phyloP scores from a whole-genome alignment of 78 protist genomes.

The Planoprotostelium fungivorum region DNA sequence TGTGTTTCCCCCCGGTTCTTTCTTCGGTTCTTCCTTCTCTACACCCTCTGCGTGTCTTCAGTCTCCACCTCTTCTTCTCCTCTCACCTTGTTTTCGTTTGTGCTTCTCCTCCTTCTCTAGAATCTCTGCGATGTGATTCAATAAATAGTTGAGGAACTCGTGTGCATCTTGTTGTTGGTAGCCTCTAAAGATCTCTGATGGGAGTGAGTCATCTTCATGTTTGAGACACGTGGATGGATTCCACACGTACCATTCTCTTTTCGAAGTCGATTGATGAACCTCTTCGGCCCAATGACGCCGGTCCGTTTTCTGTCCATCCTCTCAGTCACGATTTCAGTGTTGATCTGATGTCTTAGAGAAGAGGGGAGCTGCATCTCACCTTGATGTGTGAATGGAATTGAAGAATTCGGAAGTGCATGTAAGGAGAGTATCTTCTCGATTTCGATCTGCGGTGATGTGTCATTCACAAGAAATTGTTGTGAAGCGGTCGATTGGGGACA shows the following conservation, averaged over 20 bases:
- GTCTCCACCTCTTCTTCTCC: neutral
- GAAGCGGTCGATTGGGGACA: neutral
- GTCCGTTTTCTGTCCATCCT: conserved; percentile 55
- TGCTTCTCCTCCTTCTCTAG: conserved; percentile 24
- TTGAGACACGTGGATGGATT: neutral
- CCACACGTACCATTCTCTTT: conserved; percentile 55
- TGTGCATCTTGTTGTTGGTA: conserved; percentile 89
- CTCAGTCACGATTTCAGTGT: no score
- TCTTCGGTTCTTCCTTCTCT: neutral
- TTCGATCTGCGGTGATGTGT: conserved; percentile 2
- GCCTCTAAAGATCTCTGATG: conserved; percentile 62
- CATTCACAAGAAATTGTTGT: neutral
- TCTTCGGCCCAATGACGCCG: conserved; percentile 61
- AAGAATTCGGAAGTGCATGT: conserved; percentile 53
- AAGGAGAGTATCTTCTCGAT: conserved; percentile 18
- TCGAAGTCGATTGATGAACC: conserved; percentile 60
- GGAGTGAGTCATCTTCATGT: neutral
- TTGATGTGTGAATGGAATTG: neutral
- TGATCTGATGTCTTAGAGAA: conserved; percentile 12
- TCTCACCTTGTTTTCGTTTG: neutral
- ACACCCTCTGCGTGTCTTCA: neutral
- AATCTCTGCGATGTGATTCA: conserved; percentile 74
- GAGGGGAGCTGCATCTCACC: neutral
- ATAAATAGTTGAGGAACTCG: conserved; percentile 82
- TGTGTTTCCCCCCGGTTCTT: conserved; percentile 33